Evolutionary conservation across 75 land plant species (phyloP), one percentile per base, ranked within the genome.

Genomic region (Selaginella tamariscina): DNA sequence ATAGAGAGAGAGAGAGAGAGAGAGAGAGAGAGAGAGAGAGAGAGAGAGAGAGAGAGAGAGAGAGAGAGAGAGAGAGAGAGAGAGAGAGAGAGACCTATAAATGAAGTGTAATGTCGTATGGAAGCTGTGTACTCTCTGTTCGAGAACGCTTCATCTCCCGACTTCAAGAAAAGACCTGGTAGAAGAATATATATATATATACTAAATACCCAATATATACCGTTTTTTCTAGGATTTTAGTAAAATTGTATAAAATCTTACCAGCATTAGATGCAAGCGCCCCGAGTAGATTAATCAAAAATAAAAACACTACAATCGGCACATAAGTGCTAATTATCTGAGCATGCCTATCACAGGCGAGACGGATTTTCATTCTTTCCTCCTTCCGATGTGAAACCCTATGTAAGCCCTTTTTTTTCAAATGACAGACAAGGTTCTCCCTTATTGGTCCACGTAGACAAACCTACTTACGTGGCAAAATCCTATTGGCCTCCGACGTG

Each of bases 141-240:
- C 1, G 82, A 69, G 20, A 80, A 32, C 27, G 82, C 56, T 15
- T 65, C 59, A 71, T 80, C 82, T 22, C 82, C 82, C 27, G 72
- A 66, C 32, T 80, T 80, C 27, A 80, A 70, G 65, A 73, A 66
- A 55, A 80, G 73, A 0, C 62, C 82, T 80, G 76, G 62, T 29
- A 72, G 32, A 65, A 15, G 15, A 39, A 15, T 5, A 39, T 5
- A 39, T 5, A 39, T 5, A 39, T 39, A 5, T 5, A 5, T 39
- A 15, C 49, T 5, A 39, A 15, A n/a, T n/a, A n/a, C n/a, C n/a
- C n/a, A n/a, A n/a, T n/a, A n/a, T n/a, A n/a, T n/a, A n/a, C n/a
- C n/a, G n/a, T n/a, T n/a, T n/a, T n/a, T n/a, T n/a, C n/a, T n/a
- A n/a, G n/a, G n/a, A n/a, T n/a, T n/a, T n/a, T n/a, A 5, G 49